Percentiles rank a stretch among this genome's conserved stretches.
phyloP scores from a whole-genome alignment of 2,329 filamentous ascomycete genomes.

The Alternaria triticina region DNA sequence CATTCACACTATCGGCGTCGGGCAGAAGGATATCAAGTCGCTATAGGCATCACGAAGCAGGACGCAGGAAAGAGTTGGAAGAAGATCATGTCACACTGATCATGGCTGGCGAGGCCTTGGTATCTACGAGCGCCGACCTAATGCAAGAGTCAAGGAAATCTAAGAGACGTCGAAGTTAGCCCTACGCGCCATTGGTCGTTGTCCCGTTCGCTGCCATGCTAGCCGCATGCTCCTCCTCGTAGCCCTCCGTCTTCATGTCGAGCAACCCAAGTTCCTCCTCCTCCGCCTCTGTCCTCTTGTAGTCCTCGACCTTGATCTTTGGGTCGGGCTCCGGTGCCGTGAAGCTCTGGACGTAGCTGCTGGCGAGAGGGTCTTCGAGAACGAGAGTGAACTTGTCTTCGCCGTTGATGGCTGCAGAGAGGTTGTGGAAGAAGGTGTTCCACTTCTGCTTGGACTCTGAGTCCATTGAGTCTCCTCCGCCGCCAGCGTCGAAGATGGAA shows the following conservation, averaged over 20 bases:
- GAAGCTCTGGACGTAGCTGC: constrained; percentile 92
- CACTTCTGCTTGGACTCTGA: constrained; percentile 72
- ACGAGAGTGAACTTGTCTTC: constrained; percentile 81
- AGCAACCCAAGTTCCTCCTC: constrained; percentile 89
- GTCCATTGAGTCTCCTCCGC: constrained; percentile 81
- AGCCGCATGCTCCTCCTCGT: constrained; percentile 62
- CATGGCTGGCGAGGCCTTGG: constrained; percentile 44
- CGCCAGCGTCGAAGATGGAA: constrained; percentile 82
- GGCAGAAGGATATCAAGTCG: not conserved
- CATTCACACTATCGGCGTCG: not conserved
- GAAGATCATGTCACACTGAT: constrained; percentile 19
- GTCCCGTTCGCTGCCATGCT: constrained; percentile 23
- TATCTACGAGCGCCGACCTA: constrained; percentile 40
- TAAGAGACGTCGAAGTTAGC: constrained; percentile 7
- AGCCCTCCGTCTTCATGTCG: constrained; percentile 93
- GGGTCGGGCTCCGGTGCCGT: constrained; percentile 80
- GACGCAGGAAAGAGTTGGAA: not conserved
- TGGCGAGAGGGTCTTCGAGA: constrained; percentile 85
- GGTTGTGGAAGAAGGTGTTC: constrained; percentile 78
- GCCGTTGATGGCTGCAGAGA: constrained; percentile 80
- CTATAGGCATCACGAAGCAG: not conserved
- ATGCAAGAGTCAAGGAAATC: constrained; percentile 32
- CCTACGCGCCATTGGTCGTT: constrained; percentile 23
- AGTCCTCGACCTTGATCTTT: constrained; percentile 81
- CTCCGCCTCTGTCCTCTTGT: constrained; percentile 87